Percentiles rank a stretch among this genome's conserved stretches.
Evolutionary conservation across 1,284 basidiomycete species (phyloP).

Genomic region (Waitea zeae): DNA sequence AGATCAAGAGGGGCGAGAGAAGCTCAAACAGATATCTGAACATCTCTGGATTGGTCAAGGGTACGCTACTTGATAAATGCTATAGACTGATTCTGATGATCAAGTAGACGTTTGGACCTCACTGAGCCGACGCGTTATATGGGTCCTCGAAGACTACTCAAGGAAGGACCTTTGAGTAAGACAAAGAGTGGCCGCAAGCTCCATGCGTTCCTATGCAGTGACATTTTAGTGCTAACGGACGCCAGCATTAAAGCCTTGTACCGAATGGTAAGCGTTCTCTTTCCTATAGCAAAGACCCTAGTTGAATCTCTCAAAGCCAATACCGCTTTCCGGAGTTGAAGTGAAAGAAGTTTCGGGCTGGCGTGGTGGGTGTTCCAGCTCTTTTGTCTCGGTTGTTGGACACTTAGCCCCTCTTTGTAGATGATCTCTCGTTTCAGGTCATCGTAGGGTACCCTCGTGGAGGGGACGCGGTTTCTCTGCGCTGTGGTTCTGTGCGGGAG

Average conservation of each 20-base stretch:
- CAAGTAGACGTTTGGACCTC: conserved; percentile 62
- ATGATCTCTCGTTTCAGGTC: conserved; percentile 50
- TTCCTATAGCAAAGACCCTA: not conserved
- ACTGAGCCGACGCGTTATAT: conserved; percentile 74
- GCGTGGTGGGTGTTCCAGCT: conserved; percentile 23
- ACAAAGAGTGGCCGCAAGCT: conserved; percentile 73
- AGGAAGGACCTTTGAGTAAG: conserved; percentile 68
- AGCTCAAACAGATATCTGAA: conserved; percentile 55
- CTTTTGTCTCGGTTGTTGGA: not conserved
- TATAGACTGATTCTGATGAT: not conserved
- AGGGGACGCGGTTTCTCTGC: conserved; percentile 51
- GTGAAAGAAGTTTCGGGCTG: conserved; percentile 31
- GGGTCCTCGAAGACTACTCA: conserved; percentile 60
- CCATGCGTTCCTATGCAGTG: conserved; percentile 62
- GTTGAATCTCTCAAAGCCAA: conserved; percentile 24
- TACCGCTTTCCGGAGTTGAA: conserved; percentile 48
- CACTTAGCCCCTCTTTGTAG: conserved; percentile 16
- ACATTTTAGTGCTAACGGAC: conserved; percentile 68
- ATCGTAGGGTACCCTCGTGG: conserved; percentile 54
- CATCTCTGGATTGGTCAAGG: conserved; percentile 79
- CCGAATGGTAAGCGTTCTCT: conserved; percentile 44
- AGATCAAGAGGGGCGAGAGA: conserved; percentile 64
- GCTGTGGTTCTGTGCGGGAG: conserved; percentile 43
- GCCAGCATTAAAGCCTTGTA: conserved; percentile 51
- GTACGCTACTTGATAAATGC: conserved; percentile 21